These are phyloP conservation scores for Hygrophila difformis DNA, from an alignment of 257 asterid genomes.

Conservation along the genomic window DNA sequence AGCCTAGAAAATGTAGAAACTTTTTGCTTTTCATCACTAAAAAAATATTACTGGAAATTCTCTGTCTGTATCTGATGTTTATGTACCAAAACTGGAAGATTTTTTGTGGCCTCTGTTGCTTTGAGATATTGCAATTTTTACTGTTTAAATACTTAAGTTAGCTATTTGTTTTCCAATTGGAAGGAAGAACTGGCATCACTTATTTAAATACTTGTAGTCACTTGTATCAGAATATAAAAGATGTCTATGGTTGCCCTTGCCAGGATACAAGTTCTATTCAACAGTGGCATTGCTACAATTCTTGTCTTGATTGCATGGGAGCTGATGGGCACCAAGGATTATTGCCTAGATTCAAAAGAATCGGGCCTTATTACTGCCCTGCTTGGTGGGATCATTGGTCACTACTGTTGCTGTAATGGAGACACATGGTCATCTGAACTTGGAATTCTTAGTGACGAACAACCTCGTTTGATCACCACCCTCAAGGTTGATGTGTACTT, in stretches of 20 bases:
- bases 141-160: neutral
- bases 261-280: conserved; percentile 86
- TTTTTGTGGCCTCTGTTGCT: neutral
- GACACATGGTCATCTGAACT: conserved; percentile 99
- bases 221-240: neutral
- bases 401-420: conserved; percentile 88
- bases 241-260: conserved; percentile 9
- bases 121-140: neutral
- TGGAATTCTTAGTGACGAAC: conserved; percentile 86
- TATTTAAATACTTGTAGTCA: neutral
- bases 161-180: neutral
- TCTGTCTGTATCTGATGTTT: neutral
- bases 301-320: conserved; percentile 58
- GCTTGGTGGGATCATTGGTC: conserved; percentile 81
- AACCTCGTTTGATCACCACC: conserved; percentile 75
- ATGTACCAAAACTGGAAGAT: neutral
- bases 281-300: conserved; percentile 71
- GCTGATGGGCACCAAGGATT: conserved; percentile 52
- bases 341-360: conserved; percentile 76
- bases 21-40: neutral
- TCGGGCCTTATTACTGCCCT: conserved; percentile 44
- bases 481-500: conserved; percentile 48
- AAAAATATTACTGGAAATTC: neutral
- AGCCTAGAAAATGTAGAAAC: neutral
- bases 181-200: too few species aligned